These are phyloP conservation scores for Xylariaceae sp. DNA, from an alignment of 2,329 filamentous ascomycete species.

Conservation along the genomic window DNA sequence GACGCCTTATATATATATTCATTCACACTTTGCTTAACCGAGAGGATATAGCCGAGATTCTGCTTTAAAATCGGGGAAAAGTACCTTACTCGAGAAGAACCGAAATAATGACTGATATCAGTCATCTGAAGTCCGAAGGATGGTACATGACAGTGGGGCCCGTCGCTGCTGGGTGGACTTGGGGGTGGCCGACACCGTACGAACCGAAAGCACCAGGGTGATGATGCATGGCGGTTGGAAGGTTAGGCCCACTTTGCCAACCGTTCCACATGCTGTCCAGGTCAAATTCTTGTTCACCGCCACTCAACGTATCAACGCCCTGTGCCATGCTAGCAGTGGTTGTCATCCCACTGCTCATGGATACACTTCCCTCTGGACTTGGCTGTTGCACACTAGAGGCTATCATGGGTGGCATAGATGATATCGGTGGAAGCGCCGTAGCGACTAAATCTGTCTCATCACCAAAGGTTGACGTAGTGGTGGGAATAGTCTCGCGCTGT, in stretches of 20 bases:
- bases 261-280: conserved; percentile 27
- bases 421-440: conserved; percentile 17
- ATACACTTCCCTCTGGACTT: conserved; percentile 41
- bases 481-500: conserved; percentile 24
- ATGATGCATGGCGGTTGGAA: conserved; percentile 2
- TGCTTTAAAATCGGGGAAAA: not conserved
- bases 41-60: not conserved
- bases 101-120: not conserved
- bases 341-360: conserved; percentile 35
- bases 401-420: conserved; percentile 33
- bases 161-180: conserved; percentile 9
- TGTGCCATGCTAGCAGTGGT: conserved; percentile 30
- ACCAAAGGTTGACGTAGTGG: conserved; percentile 25
- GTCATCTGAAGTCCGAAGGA: conserved; percentile 29
- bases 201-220: conserved; percentile 3
- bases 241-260: conserved; percentile 20
- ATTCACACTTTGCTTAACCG: not conserved
- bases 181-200: conserved; percentile 21
- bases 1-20: not conserved
- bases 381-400: conserved; percentile 40
- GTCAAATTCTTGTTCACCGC: conserved; percentile 37
- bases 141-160: conserved; percentile 31
- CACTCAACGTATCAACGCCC: conserved; percentile 35
- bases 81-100: not conserved
- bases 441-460: conserved; percentile 27